phyloP scores from a whole-genome alignment of 768 basidiomycete species.

The Calocera cornea region DNA sequence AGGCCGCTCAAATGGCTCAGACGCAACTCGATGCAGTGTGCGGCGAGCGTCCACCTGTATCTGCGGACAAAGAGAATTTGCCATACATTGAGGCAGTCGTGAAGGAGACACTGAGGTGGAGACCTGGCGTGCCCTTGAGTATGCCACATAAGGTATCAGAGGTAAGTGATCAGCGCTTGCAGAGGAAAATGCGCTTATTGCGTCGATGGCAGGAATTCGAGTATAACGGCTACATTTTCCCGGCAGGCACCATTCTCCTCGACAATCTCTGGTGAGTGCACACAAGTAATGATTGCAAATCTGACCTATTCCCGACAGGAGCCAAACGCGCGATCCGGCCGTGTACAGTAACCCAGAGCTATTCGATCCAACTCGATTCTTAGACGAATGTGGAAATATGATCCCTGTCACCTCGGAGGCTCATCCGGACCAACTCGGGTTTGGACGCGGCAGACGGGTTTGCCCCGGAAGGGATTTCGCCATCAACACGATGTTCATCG shows the following conservation, averaged over 20 bases:
- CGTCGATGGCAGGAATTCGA: slow-evolving; percentile 29
- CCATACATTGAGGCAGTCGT: slow-evolving; percentile 29
- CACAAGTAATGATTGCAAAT: neutral
- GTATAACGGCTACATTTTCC: slow-evolving; percentile 35
- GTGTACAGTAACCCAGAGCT: slow-evolving; percentile 28
- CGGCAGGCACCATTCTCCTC: slow-evolving; percentile 26
- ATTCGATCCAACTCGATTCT: neutral
- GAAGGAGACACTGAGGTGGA: slow-evolving; percentile 30
- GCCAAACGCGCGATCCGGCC: slow-evolving; percentile 30
- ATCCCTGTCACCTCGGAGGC: neutral
- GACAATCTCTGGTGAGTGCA: slow-evolving; percentile 9
- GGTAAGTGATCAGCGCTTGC: neutral
- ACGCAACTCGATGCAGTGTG: slow-evolving; percentile 36
- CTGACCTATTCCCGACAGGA: slow-evolving; percentile 20
- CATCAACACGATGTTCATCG: neutral
- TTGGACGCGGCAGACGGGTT: neutral
- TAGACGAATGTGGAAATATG: slow-evolving; percentile 17
- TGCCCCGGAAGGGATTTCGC: neutral
- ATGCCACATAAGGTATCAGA: neutral
- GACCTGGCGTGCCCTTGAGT: slow-evolving; percentile 29
- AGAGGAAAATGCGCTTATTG: slow-evolving; percentile 21
- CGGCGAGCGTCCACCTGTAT: slow-evolving; percentile 33
- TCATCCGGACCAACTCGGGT: neutral
- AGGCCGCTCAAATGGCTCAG: slow-evolving; percentile 38
- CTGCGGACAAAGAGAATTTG: slow-evolving; percentile 31